phyloP scores from a whole-genome alignment of 116 monocot species.

The Zostera marina region DNA sequence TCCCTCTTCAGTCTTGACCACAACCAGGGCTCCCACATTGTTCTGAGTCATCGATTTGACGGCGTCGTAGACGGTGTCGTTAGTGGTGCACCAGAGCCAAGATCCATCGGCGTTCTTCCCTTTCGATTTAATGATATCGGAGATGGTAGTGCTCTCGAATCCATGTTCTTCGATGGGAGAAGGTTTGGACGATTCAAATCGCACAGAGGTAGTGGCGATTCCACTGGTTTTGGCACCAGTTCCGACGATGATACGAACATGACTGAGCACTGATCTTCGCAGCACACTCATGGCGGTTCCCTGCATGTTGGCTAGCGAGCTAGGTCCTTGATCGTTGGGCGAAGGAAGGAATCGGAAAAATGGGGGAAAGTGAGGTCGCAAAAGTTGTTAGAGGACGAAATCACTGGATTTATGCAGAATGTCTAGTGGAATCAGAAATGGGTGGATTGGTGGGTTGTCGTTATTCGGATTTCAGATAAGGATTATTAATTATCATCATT shows the following conservation, averaged over 20 bases:
- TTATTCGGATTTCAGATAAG: no score
- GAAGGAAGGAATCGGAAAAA: no score
- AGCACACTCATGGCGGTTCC: conserved; percentile 35
- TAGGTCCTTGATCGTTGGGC: no score
- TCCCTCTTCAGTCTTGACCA: conserved; percentile 58
- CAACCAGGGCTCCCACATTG: conserved; percentile 94
- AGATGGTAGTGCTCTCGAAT: conserved; percentile 83
- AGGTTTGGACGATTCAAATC: conserved; percentile 33
- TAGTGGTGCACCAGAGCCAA: conserved; percentile 93
- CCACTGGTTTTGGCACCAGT: background rate
- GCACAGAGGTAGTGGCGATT: background rate
- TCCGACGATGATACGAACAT: conserved; percentile 17
- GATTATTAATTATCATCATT: no score
- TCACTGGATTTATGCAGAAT: no score
- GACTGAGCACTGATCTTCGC: conserved; percentile 33
- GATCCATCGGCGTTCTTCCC: conserved; percentile 93
- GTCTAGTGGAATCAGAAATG: no score
- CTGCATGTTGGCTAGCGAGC: conserved; percentile 40
- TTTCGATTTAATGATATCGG: conserved; percentile 61
- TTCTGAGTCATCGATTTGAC: conserved; percentile 96
- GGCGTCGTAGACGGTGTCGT: conserved; percentile 84
- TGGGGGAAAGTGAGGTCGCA: no score
- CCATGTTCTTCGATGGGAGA: conserved; percentile 67
- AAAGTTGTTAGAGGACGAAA: no score
- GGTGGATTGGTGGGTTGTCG: no score